Evolutionary conservation across 257 asterid species (phyloP).

Genomic region (Haberlea rhodopensis): DNA sequence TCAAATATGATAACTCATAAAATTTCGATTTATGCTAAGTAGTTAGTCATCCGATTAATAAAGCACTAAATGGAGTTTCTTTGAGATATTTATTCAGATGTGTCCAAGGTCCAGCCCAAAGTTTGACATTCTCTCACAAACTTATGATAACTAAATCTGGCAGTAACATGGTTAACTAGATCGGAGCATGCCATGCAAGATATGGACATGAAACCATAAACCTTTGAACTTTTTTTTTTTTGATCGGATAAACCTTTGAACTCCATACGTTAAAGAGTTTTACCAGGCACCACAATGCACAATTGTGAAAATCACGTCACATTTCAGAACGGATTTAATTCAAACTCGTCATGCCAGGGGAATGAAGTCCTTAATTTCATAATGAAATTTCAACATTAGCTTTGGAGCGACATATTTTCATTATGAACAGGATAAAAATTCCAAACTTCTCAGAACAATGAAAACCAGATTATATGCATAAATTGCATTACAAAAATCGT

Average conservation of each 20-base stretch:
- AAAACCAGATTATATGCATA: not conserved
- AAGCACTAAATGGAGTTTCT: not conserved
- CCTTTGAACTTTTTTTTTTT: conserved; percentile 2
- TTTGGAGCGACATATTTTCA: conserved; percentile 2
- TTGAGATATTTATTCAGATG: not conserved
- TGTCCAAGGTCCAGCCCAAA: not conserved
- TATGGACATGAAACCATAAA: not conserved
- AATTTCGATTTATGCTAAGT: too few relatives aligned
- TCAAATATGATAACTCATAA: too few relatives aligned
- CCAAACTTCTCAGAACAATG: not conserved
- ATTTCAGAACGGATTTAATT: not conserved
- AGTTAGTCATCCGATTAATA: too few relatives aligned
- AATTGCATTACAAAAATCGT: conserved; percentile 9
- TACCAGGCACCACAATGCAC: not conserved
- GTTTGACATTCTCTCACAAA: too few relatives aligned
- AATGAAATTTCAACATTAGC: not conserved
- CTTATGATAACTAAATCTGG: not conserved
- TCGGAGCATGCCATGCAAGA: not conserved
- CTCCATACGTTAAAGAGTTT: not conserved
- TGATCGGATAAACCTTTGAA: too few relatives aligned
- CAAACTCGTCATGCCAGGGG: not conserved
- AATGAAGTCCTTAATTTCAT: not conserved
- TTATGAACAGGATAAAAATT: not conserved
- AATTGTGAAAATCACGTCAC: too few relatives aligned
- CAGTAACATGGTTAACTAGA: conserved; percentile 4